Evolutionary conservation across 2,329 filamentous ascomycete species (phyloP), one percentile per base, ranked within the genome.

Genomic region (Fusarium setosum): DNA sequence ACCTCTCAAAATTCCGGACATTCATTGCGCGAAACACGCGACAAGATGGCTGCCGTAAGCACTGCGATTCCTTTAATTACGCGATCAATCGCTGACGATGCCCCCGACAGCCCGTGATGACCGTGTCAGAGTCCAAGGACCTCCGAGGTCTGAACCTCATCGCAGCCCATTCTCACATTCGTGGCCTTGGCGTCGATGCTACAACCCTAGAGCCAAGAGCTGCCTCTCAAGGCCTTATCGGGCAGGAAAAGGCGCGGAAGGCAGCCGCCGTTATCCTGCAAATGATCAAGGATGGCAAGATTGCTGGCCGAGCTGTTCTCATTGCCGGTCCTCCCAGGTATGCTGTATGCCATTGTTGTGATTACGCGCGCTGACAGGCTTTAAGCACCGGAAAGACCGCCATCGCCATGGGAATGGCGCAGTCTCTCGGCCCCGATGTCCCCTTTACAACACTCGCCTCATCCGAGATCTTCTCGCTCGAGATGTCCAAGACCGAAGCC

Each of bases 241-340:
- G 96, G 42, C 96, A 99, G 81, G 91, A 96, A 75, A 97, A 97
- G 84, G 96, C 96, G 56, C 90, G 96, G 61, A 98, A 97, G 81
- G 96, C 96, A 10, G 96, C 96, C 4, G 96, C 95, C 1, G 92
- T 99, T 47, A 97, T 99, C 73, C 83, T 99, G 63, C 94, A 97
- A 83, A 99, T 99, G 96, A 96, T 97, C 73, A 97, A 97, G 82
- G 94, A 97, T 76, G 95, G 95, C 75, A 98, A 97, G 84, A 98
- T 99, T 81, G 96, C 96, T 59, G 96, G 96, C 52, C 90, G 95
- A 74, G 96, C 96, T 31, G 92, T 97, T 29, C 84, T 99, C 72
- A 97, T 99, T 73, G 95, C 96, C 47, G 96, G 96, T 0, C 96
- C 96, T 61, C 96, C 96, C 5, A 95, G 88, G 88, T 89, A 80